Percentiles rank a stretch among this genome's conserved stretches.
Conservation (phyloP, 2,329 filamentous ascomycete species). For the Tolypocladium cylindrosporum region DNA sequence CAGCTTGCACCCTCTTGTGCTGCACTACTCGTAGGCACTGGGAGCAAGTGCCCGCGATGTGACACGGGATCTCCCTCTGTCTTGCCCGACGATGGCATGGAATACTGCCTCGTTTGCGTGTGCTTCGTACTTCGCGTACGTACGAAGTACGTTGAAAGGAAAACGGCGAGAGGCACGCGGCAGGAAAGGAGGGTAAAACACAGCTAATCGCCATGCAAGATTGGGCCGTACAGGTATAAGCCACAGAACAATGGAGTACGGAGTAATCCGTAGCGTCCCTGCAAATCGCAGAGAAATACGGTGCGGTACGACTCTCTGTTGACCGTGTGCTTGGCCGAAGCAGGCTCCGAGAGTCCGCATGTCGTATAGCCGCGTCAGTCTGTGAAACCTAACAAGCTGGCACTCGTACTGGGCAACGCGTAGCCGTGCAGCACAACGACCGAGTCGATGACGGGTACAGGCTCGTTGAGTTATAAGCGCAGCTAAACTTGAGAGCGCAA, state of each 20-base stretch:
- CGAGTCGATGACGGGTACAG: background rate
- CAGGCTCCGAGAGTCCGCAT: background rate
- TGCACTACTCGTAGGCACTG: background rate
- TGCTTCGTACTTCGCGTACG: background rate
- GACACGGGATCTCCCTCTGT: background rate
- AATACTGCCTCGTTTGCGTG: background rate
- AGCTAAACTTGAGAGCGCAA: background rate
- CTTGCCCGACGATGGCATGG: background rate
- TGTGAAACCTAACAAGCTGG: background rate
- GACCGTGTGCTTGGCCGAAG: background rate
- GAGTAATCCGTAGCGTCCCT: background rate
- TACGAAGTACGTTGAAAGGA: background rate
- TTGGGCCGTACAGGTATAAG: background rate
- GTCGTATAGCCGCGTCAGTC: background rate
- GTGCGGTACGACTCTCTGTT: background rate
- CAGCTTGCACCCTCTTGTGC: background rate
- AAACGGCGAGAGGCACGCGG: constrained; percentile 1
- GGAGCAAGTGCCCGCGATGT: background rate
- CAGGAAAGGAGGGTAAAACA: constrained; percentile 1
- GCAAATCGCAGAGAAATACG: background rate
- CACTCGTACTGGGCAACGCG: background rate
- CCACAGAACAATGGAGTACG: background rate
- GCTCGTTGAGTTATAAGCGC: background rate
- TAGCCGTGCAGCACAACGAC: background rate
- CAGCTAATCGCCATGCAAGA: background rate